phyloP scores from a whole-genome alignment of 441 rosid genomes.

The Erysimum pusillum region DNA sequence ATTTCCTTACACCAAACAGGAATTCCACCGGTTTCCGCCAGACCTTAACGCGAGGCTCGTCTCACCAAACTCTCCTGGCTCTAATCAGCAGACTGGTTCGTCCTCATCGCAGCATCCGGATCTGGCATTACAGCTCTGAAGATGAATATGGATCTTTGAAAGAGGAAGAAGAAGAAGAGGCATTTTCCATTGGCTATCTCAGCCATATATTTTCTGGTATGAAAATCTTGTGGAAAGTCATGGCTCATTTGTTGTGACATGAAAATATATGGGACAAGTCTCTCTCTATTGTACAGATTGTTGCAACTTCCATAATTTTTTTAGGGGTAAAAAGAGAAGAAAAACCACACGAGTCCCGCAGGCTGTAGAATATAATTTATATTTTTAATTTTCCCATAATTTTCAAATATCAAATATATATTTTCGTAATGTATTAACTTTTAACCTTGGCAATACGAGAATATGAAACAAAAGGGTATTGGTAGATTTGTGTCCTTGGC shows the following conservation, averaged over 20 bases:
- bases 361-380: constrained; percentile 40
- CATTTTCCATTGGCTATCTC: constrained; percentile 38
- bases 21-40: constrained; percentile 53
- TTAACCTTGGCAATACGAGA: not conserved
- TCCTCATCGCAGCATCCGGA: constrained; percentile 77
- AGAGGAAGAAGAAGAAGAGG: constrained; percentile 38
- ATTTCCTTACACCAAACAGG: constrained; percentile 49
- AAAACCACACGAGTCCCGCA: constrained; percentile 35
- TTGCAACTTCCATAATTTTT: constrained; percentile 42
- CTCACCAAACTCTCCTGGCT: constrained; percentile 67
- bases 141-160: constrained; percentile 31
- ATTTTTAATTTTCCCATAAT: constrained; percentile 2
- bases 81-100: constrained; percentile 54
- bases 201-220: constrained; percentile 40
- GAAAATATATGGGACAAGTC: constrained; percentile 41
- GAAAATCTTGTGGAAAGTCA: constrained; percentile 42
- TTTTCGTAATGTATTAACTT: not conserved
- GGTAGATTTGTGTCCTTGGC: not conserved
- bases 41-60: constrained; percentile 72
- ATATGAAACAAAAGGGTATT: constrained; percentile 7
- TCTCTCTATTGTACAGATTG: constrained; percentile 45
- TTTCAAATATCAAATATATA: constrained; percentile 12
- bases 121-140: constrained; percentile 89
- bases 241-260: constrained; percentile 40
- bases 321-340: constrained; percentile 24